Conservation (phyloP, 108 stramenopile genomes). For the Seminavis robusta region DNA sequence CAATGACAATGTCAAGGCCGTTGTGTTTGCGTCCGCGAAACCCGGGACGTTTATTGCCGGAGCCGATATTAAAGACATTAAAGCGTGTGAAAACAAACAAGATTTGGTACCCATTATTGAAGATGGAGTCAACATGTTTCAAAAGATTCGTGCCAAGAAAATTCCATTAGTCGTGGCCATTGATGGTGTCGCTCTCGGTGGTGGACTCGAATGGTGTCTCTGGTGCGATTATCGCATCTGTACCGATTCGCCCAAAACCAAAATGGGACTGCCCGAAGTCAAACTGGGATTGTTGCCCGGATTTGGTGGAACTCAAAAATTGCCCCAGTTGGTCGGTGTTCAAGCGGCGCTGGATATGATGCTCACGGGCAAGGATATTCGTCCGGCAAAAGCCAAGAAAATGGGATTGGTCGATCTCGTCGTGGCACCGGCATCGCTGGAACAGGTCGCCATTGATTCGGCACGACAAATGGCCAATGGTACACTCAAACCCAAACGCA, state of each 20-base stretch:
- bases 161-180: constrained; percentile 96
- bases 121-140: constrained; percentile 79
- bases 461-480: constrained; percentile 86
- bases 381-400: constrained; percentile 95
- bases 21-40: constrained; percentile 95
- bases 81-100: constrained; percentile 80
- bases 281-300: constrained; percentile 97
- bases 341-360: constrained; percentile 96
- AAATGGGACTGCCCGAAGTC: constrained; percentile 96
- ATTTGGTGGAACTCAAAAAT: constrained; percentile 97
- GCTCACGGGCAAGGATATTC: constrained; percentile 94
- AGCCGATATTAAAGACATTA: constrained; percentile 95
- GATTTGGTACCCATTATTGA: constrained; percentile 76
- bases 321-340: constrained; percentile 87
- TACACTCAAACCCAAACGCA: constrained; percentile 82
- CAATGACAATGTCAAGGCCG: constrained; percentile 79
- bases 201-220: constrained; percentile 99
- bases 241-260: constrained; percentile 89
- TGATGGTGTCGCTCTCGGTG: constrained; percentile 95
- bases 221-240: constrained; percentile 98
- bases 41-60: constrained; percentile 98
- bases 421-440: constrained; percentile 87
- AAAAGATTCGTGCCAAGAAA: constrained; percentile 62
- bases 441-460: constrained; percentile 79
- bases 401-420: constrained; percentile 97